Conservation (phyloP, 192 early-diverging fungal genomes). For the Dispira simplex region DNA sequence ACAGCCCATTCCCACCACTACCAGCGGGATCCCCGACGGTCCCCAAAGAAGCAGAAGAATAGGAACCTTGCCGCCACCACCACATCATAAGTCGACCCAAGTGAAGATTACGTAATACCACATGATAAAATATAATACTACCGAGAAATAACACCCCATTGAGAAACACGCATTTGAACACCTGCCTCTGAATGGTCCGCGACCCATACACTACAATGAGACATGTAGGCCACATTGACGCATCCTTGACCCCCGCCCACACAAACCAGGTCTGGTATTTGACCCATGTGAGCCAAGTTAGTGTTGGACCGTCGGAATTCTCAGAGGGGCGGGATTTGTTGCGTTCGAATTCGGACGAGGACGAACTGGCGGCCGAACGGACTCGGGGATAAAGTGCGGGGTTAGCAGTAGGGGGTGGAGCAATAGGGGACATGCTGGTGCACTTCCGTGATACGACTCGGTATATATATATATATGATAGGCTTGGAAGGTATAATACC, state of each 20-base stretch:
- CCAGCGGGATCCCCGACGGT: not conserved
- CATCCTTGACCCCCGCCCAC: conserved; percentile 9
- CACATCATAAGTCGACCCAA: not conserved
- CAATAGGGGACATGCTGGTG: too few species aligned
- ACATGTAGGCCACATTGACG: conserved; percentile 9
- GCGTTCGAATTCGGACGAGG: too few species aligned
- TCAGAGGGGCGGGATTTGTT: not conserved
- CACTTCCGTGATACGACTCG: too few species aligned
- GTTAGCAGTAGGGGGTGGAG: too few species aligned
- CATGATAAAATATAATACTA: conserved; percentile 29
- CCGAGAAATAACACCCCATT: conserved; percentile 37
- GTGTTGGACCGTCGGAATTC: not conserved
- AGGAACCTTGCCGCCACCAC: not conserved
- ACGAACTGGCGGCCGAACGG: too few species aligned
- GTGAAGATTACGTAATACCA: conserved; percentile 12
- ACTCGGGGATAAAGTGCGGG: too few species aligned
- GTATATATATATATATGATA: too few species aligned
- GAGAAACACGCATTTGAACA: conserved; percentile 28
- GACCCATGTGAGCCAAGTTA: not conserved
- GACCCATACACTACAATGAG: conserved; percentile 17
- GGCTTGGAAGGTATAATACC: too few species aligned
- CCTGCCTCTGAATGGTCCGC: conserved; percentile 21
- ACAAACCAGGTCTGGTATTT: not conserved
- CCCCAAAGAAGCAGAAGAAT: too few species aligned
- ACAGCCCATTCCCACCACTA: not conserved